Conservation (phyloP, 768 basidiomycete genomes). For the Termitomyces sp. region DNA sequence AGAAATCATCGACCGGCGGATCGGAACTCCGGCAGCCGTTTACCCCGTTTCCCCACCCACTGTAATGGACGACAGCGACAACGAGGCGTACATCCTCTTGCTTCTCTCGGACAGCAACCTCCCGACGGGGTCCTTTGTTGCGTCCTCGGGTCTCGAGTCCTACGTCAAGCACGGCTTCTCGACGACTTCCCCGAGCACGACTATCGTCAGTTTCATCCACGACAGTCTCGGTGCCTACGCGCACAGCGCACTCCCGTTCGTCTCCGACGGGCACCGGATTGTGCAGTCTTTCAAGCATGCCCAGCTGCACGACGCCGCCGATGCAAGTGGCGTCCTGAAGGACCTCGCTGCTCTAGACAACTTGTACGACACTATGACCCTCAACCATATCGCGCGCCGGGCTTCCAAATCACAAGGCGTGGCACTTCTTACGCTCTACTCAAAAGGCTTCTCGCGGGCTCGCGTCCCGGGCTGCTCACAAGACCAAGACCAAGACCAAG, state of each 20-base stretch:
- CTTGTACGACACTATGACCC: slow-evolving; percentile 78
- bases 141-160: slow-evolving; percentile 90
- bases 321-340: slow-evolving; percentile 27
- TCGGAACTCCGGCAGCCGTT: slow-evolving; percentile 1
- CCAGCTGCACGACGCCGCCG: not conserved
- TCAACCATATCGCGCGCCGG: slow-evolving; percentile 85
- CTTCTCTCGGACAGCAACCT: slow-evolving; percentile 89
- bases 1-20: slow-evolving; percentile 4
- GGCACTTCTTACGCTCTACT: slow-evolving; percentile 84
- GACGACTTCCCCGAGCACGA: slow-evolving; percentile 16
- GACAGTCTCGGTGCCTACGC: slow-evolving; percentile 79
- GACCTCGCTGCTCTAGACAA: slow-evolving; percentile 58
- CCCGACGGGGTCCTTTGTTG: slow-evolving; percentile 95
- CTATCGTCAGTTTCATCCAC: slow-evolving; percentile 56
- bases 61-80: slow-evolving; percentile 20
- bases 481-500: too few species aligned
- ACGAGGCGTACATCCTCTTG: slow-evolving; percentile 66
- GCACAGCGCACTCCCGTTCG: slow-evolving; percentile 70
- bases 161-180: slow-evolving; percentile 82
- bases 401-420: slow-evolving; percentile 91
- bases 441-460: slow-evolving; percentile 72
- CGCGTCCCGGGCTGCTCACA: slow-evolving; percentile 18
- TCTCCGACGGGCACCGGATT: slow-evolving; percentile 61
- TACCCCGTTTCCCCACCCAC: too few species aligned
- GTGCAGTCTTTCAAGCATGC: slow-evolving; percentile 21